phyloP scores from a whole-genome alignment of 257 asterid genomes.

The Plantago elongata region DNA sequence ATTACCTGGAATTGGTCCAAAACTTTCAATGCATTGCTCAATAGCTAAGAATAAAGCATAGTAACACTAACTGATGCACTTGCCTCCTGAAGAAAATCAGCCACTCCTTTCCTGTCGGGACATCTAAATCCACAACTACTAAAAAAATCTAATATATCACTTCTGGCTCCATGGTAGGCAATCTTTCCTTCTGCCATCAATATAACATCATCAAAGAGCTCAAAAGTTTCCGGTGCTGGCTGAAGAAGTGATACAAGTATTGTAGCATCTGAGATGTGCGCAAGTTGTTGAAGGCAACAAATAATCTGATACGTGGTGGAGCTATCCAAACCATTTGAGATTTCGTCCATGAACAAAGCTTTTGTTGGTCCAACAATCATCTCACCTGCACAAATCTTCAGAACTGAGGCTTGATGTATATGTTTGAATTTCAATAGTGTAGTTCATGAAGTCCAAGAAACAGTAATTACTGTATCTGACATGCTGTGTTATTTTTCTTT shows the following conservation, averaged over 20 bases:
- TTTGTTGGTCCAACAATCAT: conserved; percentile 40
- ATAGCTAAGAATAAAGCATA: not conserved
- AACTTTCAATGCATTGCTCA: not conserved
- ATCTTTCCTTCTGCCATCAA: conserved; percentile 37
- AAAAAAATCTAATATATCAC: conserved; percentile 27
- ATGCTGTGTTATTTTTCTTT: not conserved
- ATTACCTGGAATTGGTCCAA: conserved; percentile 31
- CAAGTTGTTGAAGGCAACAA: conserved; percentile 31
- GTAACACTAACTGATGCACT: conserved; percentile 5
- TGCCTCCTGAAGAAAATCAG: conserved; percentile 46
- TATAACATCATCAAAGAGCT: conserved; percentile 36
- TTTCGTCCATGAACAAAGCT: conserved; percentile 43
- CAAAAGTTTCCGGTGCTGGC: conserved; percentile 42
- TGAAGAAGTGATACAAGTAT: conserved; percentile 35
- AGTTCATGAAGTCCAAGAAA: not conserved
- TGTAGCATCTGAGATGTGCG: conserved; percentile 35
- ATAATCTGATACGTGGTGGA: conserved; percentile 39
- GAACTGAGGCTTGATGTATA: not conserved
- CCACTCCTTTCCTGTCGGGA: conserved; percentile 43
- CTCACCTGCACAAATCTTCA: conserved; percentile 27
- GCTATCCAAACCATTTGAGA: conserved; percentile 43
- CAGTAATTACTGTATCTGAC: not conserved
- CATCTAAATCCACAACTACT: conserved; percentile 34
- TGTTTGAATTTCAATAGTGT: not conserved
- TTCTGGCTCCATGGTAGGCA: conserved; percentile 36